Base-by-base conservation (phyloP, 306 rosid genomes). In the Pyrus betulifolia region DNA sequence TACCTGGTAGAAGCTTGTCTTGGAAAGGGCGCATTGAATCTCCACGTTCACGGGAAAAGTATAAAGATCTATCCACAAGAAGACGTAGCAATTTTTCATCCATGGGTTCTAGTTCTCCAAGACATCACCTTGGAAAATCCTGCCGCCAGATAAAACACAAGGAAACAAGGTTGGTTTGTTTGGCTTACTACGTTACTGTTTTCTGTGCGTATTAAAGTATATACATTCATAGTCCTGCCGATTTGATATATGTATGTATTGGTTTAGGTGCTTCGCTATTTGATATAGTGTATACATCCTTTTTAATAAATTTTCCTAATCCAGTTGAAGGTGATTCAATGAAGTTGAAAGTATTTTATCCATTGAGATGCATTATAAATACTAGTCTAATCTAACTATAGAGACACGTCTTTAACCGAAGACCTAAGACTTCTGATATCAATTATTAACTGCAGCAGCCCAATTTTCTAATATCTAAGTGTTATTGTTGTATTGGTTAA, bases 21-120 rank as follows among this genome's bases (percentile, higher is more conserved):
- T 92, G 98, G 98, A 95, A 92, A 82, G 98, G 97, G 72, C 96
- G 86, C 38, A 82, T 45, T 51, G 78, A 84, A 78, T 84, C 88
- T 75, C 59, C 91, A 21, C 83, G 61, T 67, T 84, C 92, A 44
- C 87, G 73, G 67, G 96, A 90, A 79, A 90, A 82, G 80, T 78
- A 72, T 81, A 92, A 88, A 84, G 81, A 76, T 51, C 28, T 71
- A 46, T 85, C 88, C 67, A 22, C 59, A 21, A 84, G 87, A 83
- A 85, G 91, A 79, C 88, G 85, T 72, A 83, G 71, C 70, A 84
- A 84, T 87, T 72, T 85, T 75, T 65, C 91, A 74, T 86, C 92
- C 59, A 44, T 74, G 7, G 77, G 87, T 78, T 92, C 91, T 70
- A 74, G 78, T 76, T 88, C 97, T 49, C 89, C 96, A 79, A 95